Conservation (phyloP, 345 rosid genomes). For the Syzygium jambos region DNA sequence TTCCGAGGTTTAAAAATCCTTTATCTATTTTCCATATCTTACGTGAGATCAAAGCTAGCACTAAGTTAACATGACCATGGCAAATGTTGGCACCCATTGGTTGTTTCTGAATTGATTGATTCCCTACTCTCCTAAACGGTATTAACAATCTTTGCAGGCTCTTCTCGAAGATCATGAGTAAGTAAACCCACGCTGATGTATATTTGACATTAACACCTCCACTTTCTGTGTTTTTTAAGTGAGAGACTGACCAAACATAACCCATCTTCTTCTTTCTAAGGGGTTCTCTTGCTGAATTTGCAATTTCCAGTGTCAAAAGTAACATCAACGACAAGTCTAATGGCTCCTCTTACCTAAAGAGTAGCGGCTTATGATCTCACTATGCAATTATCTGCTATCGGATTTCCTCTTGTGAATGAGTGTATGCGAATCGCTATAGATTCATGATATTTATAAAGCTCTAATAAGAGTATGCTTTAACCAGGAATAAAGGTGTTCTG, state of each 20-base stretch:
- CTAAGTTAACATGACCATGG: not conserved
- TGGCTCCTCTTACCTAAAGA: not conserved
- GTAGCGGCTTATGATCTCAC: not conserved
- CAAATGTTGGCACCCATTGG: not conserved
- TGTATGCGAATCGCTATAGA: not conserved
- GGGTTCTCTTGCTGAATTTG: not conserved
- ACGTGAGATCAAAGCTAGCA: too few relatives aligned
- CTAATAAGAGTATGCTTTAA: not conserved
- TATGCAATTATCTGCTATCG: not conserved
- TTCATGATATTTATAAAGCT: not conserved
- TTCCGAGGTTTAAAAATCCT: not conserved
- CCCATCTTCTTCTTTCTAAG: not conserved
- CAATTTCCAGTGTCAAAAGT: not conserved
- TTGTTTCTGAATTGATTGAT: not conserved
- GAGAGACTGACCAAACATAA: not conserved
- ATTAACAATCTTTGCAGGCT: not conserved
- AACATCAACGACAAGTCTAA: not conserved
- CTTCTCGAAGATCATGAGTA: not conserved
- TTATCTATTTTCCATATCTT: not conserved
- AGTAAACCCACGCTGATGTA: not conserved
- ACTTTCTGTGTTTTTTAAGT: not conserved
- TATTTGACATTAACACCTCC: not conserved
- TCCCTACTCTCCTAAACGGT: not conserved
- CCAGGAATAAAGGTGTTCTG: rapidly evolving
- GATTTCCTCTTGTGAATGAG: not conserved